A percentile compares a stretch with the other conserved stretches of the same genome.
These are phyloP conservation scores for Luffa aegyptiaca DNA, from an alignment of 306 rosid species.

Conservation along the genomic window DNA sequence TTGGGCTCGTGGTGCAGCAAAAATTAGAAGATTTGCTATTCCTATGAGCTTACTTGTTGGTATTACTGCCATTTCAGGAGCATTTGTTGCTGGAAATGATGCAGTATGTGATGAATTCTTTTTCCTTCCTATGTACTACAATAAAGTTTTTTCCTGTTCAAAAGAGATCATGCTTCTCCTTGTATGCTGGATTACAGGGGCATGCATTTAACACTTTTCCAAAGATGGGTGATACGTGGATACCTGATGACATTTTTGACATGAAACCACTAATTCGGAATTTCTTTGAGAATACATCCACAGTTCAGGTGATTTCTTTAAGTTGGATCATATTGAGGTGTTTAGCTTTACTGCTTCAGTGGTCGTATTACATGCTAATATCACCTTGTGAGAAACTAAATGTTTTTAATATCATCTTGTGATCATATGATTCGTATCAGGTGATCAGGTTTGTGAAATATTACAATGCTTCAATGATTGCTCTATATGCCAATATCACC, in stretches of 20 bases:
- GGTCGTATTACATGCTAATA: not conserved
- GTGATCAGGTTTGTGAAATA: not conserved
- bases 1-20: conserved; percentile 83
- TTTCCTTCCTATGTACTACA: conserved; percentile 7
- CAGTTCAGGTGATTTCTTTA: conserved; percentile 49
- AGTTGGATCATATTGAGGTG: not conserved
- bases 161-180: conserved; percentile 7
- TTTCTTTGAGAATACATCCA: conserved; percentile 80
- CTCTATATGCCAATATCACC: not conserved
- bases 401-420: not conserved
- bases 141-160: not conserved
- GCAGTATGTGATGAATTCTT: conserved; percentile 41
- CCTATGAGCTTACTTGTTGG: conserved; percentile 73
- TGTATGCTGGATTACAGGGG: conserved; percentile 40
- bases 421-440: not conserved
- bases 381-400: not conserved
- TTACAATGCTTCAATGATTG: not conserved
- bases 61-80: conserved; percentile 82
- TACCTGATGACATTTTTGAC: conserved; percentile 58
- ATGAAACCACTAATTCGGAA: conserved; percentile 75
- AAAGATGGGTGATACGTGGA: conserved; percentile 81
- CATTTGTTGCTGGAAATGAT: conserved; percentile 93
- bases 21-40: conserved; percentile 65
- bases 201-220: conserved; percentile 85
- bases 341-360: not conserved